Base-by-base conservation (phyloP, 2,329 filamentous ascomycete genomes). In the Fusarium oligoseptatum region DNA sequence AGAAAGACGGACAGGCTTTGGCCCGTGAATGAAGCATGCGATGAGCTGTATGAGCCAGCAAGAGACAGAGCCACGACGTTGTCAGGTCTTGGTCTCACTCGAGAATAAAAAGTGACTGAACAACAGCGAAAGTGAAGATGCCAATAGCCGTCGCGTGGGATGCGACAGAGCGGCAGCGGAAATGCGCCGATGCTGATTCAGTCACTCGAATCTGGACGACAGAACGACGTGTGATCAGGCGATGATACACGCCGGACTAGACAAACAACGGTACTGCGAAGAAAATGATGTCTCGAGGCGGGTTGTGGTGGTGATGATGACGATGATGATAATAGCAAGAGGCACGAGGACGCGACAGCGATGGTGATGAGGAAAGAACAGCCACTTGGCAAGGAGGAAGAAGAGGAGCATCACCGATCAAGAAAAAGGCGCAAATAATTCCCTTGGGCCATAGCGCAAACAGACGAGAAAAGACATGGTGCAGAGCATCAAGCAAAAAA, bases 111-210 rank as follows among this genome's bases (percentile, higher is more conserved):
- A 36, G 64, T 52, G 60, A 43, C 60, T 55, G 64, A 58, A 32
- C 64, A 60, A 61, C 34, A 43, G 72, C 74, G 69, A 67, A 60
- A 60, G 27, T 61, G 14, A 58, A 52, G 34, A 45, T 75, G 63
- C 76, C 69, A 68, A 70, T 68, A 71, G 50, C 50, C 41, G 58
- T 68, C 65, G 60, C 60, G 64, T 32, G 36, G 61, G 61, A 50
- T 60, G 55, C 57, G 36, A 56, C 39, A 66, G 24, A 27, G 39
- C 37, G 55, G 60, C n/a, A 60, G 43, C 64, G 45, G 52, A 20
- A 61, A 64, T 34, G 56, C 32, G 56, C 52, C 37, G 70, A 64
- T 45, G 45, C 73, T 79, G 78, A 80, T 75, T 80, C 78, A 77
- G 70, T 72, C 64, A 67, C 71, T 74, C 65, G 66, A 66, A 58